phyloP scores from a whole-genome alignment of 2,329 filamentous ascomycete genomes.

The Clonostachys solani region DNA sequence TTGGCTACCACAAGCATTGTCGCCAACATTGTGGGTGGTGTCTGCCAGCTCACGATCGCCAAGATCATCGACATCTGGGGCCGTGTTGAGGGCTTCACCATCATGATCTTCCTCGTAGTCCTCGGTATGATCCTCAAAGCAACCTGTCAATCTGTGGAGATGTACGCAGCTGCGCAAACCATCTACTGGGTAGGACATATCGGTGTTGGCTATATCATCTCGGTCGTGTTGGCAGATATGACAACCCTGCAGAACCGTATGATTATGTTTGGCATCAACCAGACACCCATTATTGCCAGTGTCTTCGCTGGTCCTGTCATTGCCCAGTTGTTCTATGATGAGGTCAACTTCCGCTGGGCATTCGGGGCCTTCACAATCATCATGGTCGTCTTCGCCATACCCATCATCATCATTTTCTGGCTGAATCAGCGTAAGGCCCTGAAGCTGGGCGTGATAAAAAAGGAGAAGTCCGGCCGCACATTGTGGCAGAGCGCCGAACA shows the following conservation, averaged over 20 bases:
- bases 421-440: conserved; percentile 36
- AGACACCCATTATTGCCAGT: conserved; percentile 31
- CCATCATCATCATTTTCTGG: conserved; percentile 20
- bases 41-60: conserved; percentile 33
- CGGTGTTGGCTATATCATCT: conserved; percentile 25
- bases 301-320: conserved; percentile 33
- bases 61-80: conserved; percentile 46
- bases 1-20: conserved; percentile 61
- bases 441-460: conserved; percentile 35
- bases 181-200: conserved; percentile 54
- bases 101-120: conserved; percentile 33
- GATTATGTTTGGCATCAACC: conserved; percentile 28
- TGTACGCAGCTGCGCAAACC: conserved; percentile 53
- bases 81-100: conserved; percentile 37
- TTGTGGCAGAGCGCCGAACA: conserved; percentile 36
- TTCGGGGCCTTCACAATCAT: conserved; percentile 62
- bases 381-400: conserved; percentile 37
- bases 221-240: conserved; percentile 27
- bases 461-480: conserved; percentile 34
- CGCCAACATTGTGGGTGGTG: conserved; percentile 35
- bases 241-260: conserved; percentile 34
- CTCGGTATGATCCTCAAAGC: conserved; percentile 57
- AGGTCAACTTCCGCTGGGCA: conserved; percentile 30
- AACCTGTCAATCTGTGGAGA: conserved; percentile 44
- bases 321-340: conserved; percentile 22